phyloP scores from a whole-genome alignment of 2,329 filamentous ascomycete species.

The Fusarium sp. region DNA sequence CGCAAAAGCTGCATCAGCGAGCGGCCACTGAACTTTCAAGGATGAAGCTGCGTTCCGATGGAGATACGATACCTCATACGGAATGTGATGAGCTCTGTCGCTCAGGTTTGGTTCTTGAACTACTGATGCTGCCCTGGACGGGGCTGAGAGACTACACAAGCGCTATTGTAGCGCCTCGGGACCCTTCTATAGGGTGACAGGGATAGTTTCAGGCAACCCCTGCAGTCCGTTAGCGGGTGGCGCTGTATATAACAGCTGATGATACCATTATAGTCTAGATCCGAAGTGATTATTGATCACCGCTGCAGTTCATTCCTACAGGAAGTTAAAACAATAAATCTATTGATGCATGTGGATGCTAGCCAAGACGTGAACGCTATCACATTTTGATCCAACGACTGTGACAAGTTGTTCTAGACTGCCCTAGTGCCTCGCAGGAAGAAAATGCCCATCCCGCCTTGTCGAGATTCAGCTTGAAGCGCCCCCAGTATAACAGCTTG shows the following conservation, averaged over 20 bases:
- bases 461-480: not conserved
- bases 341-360: not conserved
- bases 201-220: too few relatives aligned
- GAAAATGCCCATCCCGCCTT: not conserved
- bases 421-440: too few relatives aligned
- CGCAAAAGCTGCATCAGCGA: not conserved
- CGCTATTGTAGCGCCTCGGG: not conserved
- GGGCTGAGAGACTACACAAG: conserved; percentile 5
- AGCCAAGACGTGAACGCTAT: too few relatives aligned
- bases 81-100: conserved; percentile 6
- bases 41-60: not conserved
- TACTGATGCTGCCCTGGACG: conserved; percentile 12
- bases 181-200: not conserved
- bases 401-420: too few relatives aligned
- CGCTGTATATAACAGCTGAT: not conserved
- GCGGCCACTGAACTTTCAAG: not conserved
- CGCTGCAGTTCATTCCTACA: too few relatives aligned
- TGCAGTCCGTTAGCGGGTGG: not conserved
- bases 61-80: not conserved
- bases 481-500: not conserved
- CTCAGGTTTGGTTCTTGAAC: conserved; percentile 9
- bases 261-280: not conserved
- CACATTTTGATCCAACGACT: too few relatives aligned
- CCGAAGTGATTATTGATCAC: too few relatives aligned
- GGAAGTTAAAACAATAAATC: too few relatives aligned